Percentiles rank a stretch among this genome's conserved stretches.
phyloP scores from a whole-genome alignment of 768 basidiomycete genomes.

The Termitomyces sp. region DNA sequence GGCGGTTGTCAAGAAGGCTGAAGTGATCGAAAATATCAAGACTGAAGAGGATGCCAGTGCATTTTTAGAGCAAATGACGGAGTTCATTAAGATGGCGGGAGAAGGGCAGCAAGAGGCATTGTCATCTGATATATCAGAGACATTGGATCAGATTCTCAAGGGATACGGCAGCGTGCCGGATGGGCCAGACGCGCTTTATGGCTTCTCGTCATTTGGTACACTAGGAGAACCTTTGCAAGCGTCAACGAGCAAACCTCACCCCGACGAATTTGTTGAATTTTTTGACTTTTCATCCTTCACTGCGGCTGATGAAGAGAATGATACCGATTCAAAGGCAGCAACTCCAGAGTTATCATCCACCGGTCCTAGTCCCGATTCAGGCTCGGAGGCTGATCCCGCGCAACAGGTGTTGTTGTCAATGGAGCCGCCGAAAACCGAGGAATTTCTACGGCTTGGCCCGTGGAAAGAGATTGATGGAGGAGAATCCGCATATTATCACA shows the following conservation, averaged over 20 bases:
- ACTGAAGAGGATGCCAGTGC: constrained; percentile 60
- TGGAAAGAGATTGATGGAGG: constrained; percentile 75
- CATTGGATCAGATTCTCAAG: constrained; percentile 60
- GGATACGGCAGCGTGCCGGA: constrained; percentile 38
- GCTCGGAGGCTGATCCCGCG: constrained; percentile 52
- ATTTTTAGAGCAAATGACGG: constrained; percentile 61
- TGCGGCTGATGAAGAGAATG: constrained; percentile 50
- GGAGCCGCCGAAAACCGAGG: constrained; percentile 48
- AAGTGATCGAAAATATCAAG: constrained; percentile 46
- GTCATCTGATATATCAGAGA: constrained; percentile 50
- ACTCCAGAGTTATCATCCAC: constrained; percentile 78
- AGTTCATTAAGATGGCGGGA: constrained; percentile 51
- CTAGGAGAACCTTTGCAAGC: constrained; percentile 27
- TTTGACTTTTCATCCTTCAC: constrained; percentile 67
- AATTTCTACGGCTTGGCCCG: constrained; percentile 50
- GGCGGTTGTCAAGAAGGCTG: constrained; percentile 36
- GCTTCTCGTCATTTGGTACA: constrained; percentile 27
- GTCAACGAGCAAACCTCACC: constrained; percentile 21
- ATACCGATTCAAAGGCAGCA: constrained; percentile 54
- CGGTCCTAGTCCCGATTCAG: constrained; percentile 74
- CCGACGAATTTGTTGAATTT: constrained; percentile 54
- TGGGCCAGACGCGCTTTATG: constrained; percentile 30
- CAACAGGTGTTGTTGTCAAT: constrained; percentile 38
- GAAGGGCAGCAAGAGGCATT: constrained; percentile 40
- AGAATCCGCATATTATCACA: constrained; percentile 63